phyloP scores from a whole-genome alignment of 164 flowering plant species.

The Tetrastigma voinierianum region DNA sequence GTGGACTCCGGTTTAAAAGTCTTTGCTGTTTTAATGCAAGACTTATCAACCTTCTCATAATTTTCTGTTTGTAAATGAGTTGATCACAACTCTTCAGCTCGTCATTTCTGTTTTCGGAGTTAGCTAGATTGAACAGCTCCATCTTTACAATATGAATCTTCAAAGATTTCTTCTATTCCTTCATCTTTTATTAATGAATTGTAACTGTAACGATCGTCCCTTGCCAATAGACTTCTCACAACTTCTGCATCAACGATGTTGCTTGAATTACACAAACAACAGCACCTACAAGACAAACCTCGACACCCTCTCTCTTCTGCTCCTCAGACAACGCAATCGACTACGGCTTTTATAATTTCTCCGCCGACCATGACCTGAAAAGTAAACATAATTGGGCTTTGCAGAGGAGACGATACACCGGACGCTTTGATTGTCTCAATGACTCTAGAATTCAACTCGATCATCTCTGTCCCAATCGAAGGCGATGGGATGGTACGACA shows the following conservation, averaged over 20 bases:
- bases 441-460: neutral
- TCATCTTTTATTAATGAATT: neutral
- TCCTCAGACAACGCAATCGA: constrained; percentile 10
- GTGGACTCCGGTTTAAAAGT: no score
- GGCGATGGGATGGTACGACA: constrained; percentile 24
- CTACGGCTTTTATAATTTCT: constrained; percentile 28
- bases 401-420: constrained; percentile 29
- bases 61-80: no score
- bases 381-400: constrained; percentile 29
- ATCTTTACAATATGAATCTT: no score
- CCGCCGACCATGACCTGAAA: constrained; percentile 20
- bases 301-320: constrained; percentile 14
- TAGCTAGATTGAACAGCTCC: no score
- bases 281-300: constrained; percentile 30
- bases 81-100: no score
- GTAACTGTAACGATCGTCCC: neutral
- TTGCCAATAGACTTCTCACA: neutral
- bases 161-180: neutral
- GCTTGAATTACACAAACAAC: constrained; percentile 22
- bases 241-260: neutral
- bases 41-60: no score
- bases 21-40: no score
- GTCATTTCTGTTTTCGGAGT: no score
- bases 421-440: constrained; percentile 17
- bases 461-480: constrained; percentile 16